Evolutionary conservation across 331 rosid genomes (phyloP).

Genomic region (Cydonia oblonga): DNA sequence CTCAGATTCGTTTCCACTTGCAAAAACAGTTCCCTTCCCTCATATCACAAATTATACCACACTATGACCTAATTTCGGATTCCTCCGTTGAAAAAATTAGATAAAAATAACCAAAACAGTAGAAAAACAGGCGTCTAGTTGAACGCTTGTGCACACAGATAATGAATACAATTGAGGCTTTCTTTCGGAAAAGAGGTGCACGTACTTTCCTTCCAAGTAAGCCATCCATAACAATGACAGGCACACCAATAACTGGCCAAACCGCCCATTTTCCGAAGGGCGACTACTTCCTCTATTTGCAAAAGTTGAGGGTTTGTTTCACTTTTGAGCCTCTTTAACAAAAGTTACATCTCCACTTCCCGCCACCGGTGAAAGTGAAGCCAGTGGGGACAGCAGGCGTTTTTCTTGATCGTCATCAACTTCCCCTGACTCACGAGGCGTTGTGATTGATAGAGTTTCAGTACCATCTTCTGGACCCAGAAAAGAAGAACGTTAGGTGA

Average conservation of each 20-base stretch:
- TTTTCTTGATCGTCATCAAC: constrained; percentile 64
- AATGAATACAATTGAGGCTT: constrained; percentile 5
- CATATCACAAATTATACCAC: constrained; percentile 4
- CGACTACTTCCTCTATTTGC: neutral
- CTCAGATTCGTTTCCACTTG: constrained; percentile 6
- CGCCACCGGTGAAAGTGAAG: constrained; percentile 20
- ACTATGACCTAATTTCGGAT: neutral
- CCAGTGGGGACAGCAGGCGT: constrained; percentile 40
- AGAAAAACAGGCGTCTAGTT: constrained; percentile 7
- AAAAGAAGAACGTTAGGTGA: constrained; percentile 5
- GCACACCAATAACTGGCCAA: neutral
- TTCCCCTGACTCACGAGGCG: constrained; percentile 37
- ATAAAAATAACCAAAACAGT: constrained; percentile 4
- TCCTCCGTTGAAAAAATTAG: constrained; percentile 7
- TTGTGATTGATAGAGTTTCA: constrained; percentile 38
- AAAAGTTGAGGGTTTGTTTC: constrained; percentile 7
- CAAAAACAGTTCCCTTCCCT: constrained; percentile 1
- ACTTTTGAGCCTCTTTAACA: constrained; percentile 36
- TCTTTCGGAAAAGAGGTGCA: neutral
- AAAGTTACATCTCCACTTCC: constrained; percentile 43
- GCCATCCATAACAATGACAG: neutral
- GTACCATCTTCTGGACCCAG: constrained; percentile 40
- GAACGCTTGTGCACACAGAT: constrained; percentile 5
- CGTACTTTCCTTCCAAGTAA: neutral
- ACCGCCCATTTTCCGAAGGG: neutral